Evolutionary conservation across 2,329 filamentous ascomycete species (phyloP).

Genomic region (Trichoderma koningii): DNA sequence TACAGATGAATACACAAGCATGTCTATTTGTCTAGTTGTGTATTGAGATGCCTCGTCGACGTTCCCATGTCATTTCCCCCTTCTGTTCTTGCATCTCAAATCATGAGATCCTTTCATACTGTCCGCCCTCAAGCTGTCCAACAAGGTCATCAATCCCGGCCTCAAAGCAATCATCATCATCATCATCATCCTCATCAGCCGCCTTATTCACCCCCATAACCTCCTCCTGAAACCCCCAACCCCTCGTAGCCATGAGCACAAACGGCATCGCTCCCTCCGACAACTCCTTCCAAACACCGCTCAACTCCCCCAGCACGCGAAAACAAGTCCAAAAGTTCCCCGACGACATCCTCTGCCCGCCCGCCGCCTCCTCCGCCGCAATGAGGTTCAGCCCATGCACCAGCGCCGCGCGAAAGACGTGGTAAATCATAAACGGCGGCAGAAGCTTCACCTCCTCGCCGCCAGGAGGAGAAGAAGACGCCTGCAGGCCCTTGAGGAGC

Average conservation of each 20-base stretch:
- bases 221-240: constrained; percentile 14
- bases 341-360: constrained; percentile 5
- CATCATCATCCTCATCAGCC: background rate
- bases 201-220: background rate
- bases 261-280: constrained; percentile 10
- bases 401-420: constrained; percentile 10
- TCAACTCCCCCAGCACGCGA: constrained; percentile 14
- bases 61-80: background rate
- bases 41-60: background rate
- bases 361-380: background rate
- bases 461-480: background rate
- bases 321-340: constrained; percentile 24
- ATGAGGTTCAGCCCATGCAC: constrained; percentile 14
- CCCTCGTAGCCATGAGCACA: constrained; percentile 16
- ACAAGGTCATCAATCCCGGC: background rate
- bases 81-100: too few relatives aligned
- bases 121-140: background rate
- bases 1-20: background rate
- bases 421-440: constrained; percentile 10
- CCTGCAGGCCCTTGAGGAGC: constrained; percentile 6
- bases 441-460: background rate
- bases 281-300: constrained; percentile 19
- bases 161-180: background rate
- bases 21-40: background rate
- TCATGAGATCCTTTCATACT: background rate